Base-by-base conservation (phyloP, 345 rosid species). In the Triadica sebifera region DNA sequence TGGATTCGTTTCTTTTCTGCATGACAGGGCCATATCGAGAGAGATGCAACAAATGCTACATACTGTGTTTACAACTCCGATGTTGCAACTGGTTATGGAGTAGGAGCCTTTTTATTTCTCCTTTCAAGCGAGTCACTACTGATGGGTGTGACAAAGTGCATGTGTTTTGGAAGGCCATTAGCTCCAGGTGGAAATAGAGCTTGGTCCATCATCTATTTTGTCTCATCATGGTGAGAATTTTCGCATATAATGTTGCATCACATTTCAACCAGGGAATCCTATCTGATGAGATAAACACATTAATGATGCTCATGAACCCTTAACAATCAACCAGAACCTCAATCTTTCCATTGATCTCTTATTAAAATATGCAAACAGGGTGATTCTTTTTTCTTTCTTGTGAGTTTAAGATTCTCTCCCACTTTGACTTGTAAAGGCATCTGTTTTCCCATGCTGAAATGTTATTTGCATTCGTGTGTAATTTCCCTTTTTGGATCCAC, bases 81-180 rank as follows among this genome's bases (percentile, higher is more conserved):
- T 85, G 92, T 87, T 69, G 97, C 98, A 50, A 95, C 98, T 74
- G 99, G 98, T 60, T 95, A 91, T 79, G 98, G 97, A 65, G 98
- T 93, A 19, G 99, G 98, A 53, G 89, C 89, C 65, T 95, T 95
- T 84, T 80, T 93, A 67, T 95, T 95, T 83, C 96, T 95, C 77
- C 93, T 93, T 75, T 88, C 97, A 0, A 78, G 97, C 67, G 93
- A 95, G 85, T 89, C 97, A 24, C 83, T 93, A 41, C 83, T 93
- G 76, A 95, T 93, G 98, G 91, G 90, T 37, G 94, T 95, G 47
- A 93, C 99, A 37, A 93, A 79, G 81, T 93, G 99, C 82, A 95
- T 93, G 99, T 93, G 99, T 73, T 89, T 95, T 64, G 97, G 98
- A 59, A 87, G 93, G 79, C 97, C 98, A 50, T 81, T 93, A 75